Conservation (phyloP, 2,329 filamentous ascomycete genomes). For the Lachnellula arida region DNA sequence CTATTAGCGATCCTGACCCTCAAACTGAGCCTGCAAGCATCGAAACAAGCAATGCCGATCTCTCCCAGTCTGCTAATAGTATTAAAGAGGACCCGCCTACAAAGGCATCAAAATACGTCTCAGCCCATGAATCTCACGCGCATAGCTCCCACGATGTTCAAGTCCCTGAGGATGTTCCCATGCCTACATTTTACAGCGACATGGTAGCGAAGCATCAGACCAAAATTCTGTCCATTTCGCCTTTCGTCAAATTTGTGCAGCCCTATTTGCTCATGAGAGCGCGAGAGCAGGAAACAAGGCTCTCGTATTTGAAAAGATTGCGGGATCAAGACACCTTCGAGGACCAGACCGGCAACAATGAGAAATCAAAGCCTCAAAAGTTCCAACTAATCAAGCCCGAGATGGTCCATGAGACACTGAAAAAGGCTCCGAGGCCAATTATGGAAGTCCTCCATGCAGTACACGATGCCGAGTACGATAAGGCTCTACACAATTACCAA, state of each 20-base stretch:
- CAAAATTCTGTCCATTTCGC: constrained; percentile 89
- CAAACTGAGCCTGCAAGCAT: neutral
- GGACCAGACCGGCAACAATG: constrained; percentile 46
- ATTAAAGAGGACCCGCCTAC: constrained; percentile 5
- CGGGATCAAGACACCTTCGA: constrained; percentile 68
- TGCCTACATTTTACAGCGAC: constrained; percentile 90
- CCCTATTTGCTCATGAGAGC: constrained; percentile 91
- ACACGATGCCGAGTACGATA: constrained; percentile 95
- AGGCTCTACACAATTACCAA: constrained; percentile 86
- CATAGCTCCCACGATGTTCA: constrained; percentile 45
- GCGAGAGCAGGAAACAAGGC: constrained; percentile 79
- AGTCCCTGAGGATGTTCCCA: constrained; percentile 72
- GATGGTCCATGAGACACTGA: constrained; percentile 84
- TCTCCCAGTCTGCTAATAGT: constrained; percentile 6
- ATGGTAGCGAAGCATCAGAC: constrained; percentile 92
- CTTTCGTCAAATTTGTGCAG: constrained; percentile 92
- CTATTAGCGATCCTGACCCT: neutral
- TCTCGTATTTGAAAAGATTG: constrained; percentile 76
- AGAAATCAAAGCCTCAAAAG: constrained; percentile 61
- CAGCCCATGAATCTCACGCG: constrained; percentile 35
- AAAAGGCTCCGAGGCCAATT: constrained; percentile 77
- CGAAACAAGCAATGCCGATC: constrained; percentile 10
- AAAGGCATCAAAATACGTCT: constrained; percentile 24
- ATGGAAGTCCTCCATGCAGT: constrained; percentile 93
- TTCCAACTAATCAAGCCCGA: constrained; percentile 92